Base-by-base conservation (phyloP, 2,329 filamentous ascomycete genomes). In the Aspergillus tubingensis region DNA sequence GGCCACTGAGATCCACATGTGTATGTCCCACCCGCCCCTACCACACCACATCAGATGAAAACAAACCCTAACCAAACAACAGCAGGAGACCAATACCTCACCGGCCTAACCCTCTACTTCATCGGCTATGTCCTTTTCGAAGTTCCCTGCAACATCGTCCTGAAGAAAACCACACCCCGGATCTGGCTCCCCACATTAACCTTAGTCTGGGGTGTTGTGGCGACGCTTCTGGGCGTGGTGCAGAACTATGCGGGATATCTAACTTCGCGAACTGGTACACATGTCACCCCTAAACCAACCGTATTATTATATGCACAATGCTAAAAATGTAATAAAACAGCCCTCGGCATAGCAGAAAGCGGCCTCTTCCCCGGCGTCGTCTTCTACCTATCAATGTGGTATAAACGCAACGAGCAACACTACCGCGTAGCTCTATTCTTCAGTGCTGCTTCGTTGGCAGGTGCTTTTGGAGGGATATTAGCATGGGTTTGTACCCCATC, bases 361-460 rank as follows among this genome's bases (percentile, higher is more conserved):
- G 82, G 82, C 5, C 80, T 85, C 50, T 82, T 84, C 60, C 83
- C 83, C 0, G 82, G 81, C 4, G 78, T 85, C 10, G 79, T 84
- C 30, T 86, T 84, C 67, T 84, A 87, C 59, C 75, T 88, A 3
- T 85, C 83, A 0, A 86, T 86, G 78, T 88, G 86, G 84, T 88
- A 88, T 62, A 85, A 83, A 60, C 77, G 83, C 11, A 80, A 83
- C 51, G 85, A 88, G 68, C 76, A 83, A 47, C 84, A 86, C 56
- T 86, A 82, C 54, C 78, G 85, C 3, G 82, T 87, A 44, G 83
- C 84, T 3, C 76, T 88, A 5, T 88, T 87, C 68, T 88, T 84
- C 67, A 85, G 81, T 43, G 84, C 83, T 19, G 83, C 83, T 1
- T 81, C 83, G 8, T 72, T 87, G 11, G 85, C 85, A 0, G 84